Base-by-base conservation (phyloP, 2,329 filamentous ascomycete genomes). In the Colletotrichum salicis region DNA sequence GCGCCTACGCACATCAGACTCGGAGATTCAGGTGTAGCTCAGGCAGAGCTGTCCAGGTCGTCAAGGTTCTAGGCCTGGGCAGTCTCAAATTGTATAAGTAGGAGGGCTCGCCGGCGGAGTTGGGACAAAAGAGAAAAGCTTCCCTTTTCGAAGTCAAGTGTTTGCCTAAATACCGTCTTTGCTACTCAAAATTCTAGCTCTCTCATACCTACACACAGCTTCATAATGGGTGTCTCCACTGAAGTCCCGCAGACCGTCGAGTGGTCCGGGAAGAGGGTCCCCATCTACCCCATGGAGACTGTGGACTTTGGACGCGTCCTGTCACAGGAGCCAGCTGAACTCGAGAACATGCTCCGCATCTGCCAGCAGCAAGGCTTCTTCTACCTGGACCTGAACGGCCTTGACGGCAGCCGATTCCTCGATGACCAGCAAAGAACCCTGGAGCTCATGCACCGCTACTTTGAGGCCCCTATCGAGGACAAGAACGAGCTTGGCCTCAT, bases 401-500 rank as follows among this genome's bases (percentile, higher is more conserved):
- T 88, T 71, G 87, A 89, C 75, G 87, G 87, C 73, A 85, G 86
- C 71, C 79, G 86, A 58, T 84, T 87, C 79, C 82, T 89, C 68
- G 81, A 84, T 45, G 87, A 89, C 78, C 83, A 87, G 73, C 82
- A 88, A 77, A 83, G 87, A 74, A 85, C 84, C 2, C 82, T 89
- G 35, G 82, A 84, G 73, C 82, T 89, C 52, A 89, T 89, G 87
- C 80, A 87, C 77, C 84, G 84, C 64, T 89, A 88, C 82, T 89
- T 89, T 73, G 84, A 84, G 37, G 78, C 84, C 0, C 86, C 87
- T 0, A 77, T 88, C 19, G 87, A 89, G 79, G 83, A 80, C 54
- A 89, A 89, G 84, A 89, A 88, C 76, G 84, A 89, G 76, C 88
- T 85, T 75, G 87, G 87, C 4, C 84, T 89, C 7, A 82, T 88